Conservation (phyloP, 1,139 yeast species). For the Zygotorulaspora mrakii region DNA sequence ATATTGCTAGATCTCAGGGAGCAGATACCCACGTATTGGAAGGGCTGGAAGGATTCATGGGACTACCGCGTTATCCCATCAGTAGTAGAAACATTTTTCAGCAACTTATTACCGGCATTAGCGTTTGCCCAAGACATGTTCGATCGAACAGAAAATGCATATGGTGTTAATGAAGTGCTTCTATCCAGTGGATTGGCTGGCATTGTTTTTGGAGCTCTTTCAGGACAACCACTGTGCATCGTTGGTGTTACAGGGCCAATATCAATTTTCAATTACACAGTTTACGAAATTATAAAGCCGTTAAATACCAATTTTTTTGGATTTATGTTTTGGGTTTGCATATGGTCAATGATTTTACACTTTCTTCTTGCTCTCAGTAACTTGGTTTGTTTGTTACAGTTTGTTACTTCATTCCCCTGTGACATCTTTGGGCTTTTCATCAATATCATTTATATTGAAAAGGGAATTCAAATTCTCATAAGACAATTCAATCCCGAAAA, state of each 20-base stretch:
- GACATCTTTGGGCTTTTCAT: constrained; percentile 92
- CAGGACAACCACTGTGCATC: constrained; percentile 90
- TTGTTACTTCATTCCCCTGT: constrained; percentile 80
- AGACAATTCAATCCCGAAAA: constrained; percentile 55
- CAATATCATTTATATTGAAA: constrained; percentile 83
- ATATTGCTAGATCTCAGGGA: constrained; percentile 37
- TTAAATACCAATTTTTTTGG: constrained; percentile 55
- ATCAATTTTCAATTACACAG: constrained; percentile 85
- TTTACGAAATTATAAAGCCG: constrained; percentile 71
- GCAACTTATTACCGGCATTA: constrained; percentile 86
- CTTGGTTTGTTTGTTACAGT: constrained; percentile 62
- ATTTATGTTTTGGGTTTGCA: constrained; percentile 92
- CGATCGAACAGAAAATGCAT: constrained; percentile 77
- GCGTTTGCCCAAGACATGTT: constrained; percentile 98
- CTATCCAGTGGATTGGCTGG: constrained; percentile 87
- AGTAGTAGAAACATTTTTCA: constrained; percentile 76
- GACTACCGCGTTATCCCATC: constrained; percentile 90
- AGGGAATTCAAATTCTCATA: constrained; percentile 77
- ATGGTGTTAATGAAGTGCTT: constrained; percentile 88
- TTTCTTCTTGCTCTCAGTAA: constrained; percentile 67
- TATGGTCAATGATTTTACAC: constrained; percentile 89
- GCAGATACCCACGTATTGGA: constrained; percentile 55
- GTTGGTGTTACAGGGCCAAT: constrained; percentile 99
- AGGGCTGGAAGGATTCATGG: constrained; percentile 81
- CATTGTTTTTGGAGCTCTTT: constrained; percentile 73